Conservation (phyloP, 805 yeast species). For the Lipomyces starkeyi region DNA sequence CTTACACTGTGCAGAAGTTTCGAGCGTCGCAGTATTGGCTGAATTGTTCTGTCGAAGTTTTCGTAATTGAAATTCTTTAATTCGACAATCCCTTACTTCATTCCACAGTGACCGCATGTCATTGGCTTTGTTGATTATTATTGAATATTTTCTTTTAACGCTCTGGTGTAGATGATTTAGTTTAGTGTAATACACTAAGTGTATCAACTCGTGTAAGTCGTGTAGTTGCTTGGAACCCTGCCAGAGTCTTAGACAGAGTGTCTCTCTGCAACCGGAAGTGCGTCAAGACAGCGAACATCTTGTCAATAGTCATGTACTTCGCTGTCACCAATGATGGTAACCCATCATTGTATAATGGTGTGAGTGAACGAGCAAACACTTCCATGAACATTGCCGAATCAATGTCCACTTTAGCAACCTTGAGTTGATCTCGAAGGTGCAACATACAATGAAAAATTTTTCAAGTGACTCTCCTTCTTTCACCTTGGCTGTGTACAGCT, state of each 20-base stretch:
- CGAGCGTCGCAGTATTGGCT: not conserved
- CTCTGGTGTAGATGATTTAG: not conserved
- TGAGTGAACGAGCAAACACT: not conserved
- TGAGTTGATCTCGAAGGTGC: not conserved
- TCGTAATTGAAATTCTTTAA: not conserved
- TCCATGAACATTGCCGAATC: not conserved
- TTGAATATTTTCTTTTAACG: no score
- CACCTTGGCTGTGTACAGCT: not conserved
- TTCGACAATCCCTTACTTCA: not conserved
- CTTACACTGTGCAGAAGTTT: no score
- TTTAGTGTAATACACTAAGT: not conserved
- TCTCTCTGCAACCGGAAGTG: not conserved
- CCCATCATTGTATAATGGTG: not conserved
- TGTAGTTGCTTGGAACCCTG: no score
- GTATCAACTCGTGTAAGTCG: no score
- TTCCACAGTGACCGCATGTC: not conserved
- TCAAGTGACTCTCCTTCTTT: not conserved
- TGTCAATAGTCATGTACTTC: not conserved
- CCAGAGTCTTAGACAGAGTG: not conserved
- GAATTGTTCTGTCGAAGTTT: not conserved
- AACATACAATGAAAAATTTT: not conserved
- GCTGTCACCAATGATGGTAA: not conserved
- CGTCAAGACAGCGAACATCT: not conserved
- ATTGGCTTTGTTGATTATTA: not conserved
- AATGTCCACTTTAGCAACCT: not conserved